Percentiles rank a stretch among this genome's conserved stretches.
These are phyloP conservation scores for Ceratocystis eucalypticola DNA, from an alignment of 2,329 filamentous ascomycete genomes.

Conservation along the genomic window DNA sequence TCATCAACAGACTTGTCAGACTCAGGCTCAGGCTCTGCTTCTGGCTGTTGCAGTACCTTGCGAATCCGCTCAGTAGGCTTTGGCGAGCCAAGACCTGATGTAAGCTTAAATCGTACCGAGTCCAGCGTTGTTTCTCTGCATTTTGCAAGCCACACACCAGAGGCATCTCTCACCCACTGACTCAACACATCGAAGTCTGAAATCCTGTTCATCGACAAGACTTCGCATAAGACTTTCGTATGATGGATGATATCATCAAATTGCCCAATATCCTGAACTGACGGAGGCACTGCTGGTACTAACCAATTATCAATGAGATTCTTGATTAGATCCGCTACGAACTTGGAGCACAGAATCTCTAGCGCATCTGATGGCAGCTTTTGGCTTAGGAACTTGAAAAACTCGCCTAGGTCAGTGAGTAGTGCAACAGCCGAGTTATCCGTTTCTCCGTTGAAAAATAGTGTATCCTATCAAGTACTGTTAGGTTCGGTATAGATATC, in stretches of 20 bases:
- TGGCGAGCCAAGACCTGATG: constrained; percentile 48
- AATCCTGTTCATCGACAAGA: constrained; percentile 50
- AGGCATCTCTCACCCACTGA: constrained; percentile 69
- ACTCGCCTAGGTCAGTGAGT: constrained; percentile 38
- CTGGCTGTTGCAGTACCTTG: constrained; percentile 58
- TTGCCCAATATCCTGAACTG: constrained; percentile 52
- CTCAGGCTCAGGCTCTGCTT: constrained; percentile 34
- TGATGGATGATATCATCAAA: constrained; percentile 60
- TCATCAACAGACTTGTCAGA: constrained; percentile 27
- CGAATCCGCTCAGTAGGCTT: constrained; percentile 72
- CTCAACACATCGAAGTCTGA: constrained; percentile 48
- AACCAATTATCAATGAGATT: constrained; percentile 64
- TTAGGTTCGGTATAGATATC: background rate
- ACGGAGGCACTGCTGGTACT: constrained; percentile 59
- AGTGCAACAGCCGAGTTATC: constrained; percentile 37
- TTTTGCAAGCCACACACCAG: constrained; percentile 73
- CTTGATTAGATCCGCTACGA: constrained; percentile 56
- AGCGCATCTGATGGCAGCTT: constrained; percentile 42
- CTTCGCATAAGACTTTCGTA: constrained; percentile 49
- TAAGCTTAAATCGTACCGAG: constrained; percentile 54
- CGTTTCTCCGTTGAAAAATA: constrained; percentile 33
- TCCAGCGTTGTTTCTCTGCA: constrained; percentile 69
- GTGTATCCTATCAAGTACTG: constrained; percentile 29
- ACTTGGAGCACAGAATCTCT: constrained; percentile 48
- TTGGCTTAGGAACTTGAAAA: constrained; percentile 39